phyloP scores from a whole-genome alignment of 1,284 basidiomycete genomes.

The Sporisorium reilianum region DNA sequence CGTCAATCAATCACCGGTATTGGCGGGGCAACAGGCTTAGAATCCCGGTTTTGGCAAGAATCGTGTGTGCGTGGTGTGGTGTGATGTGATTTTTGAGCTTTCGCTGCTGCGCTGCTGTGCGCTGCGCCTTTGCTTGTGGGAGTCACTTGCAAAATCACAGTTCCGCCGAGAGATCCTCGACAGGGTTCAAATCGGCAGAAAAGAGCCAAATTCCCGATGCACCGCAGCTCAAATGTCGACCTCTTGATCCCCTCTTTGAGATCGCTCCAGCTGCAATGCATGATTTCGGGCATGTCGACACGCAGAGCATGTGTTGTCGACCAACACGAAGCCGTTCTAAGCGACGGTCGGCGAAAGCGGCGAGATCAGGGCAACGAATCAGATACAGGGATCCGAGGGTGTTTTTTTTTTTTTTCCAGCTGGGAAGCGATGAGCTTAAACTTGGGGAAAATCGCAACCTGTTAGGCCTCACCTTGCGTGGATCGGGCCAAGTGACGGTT shows the following conservation, averaged over 20 bases:
- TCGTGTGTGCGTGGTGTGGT: too few species aligned
- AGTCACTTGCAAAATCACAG: neutral
- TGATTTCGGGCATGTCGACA: neutral
- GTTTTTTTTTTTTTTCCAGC: neutral
- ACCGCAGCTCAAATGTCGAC: neutral
- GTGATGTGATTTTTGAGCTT: neutral
- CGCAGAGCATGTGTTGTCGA: too few species aligned
- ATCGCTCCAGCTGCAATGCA: neutral
- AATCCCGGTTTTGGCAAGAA: slow-evolving; percentile 6
- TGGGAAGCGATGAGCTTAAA: too few species aligned
- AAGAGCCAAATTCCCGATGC: neutral
- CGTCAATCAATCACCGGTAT: neutral
- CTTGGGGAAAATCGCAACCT: neutral
- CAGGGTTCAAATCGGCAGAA: neutral
- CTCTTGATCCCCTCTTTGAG: neutral
- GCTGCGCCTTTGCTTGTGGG: neutral
- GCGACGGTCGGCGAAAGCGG: slow-evolving; percentile 23
- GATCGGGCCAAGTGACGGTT: neutral
- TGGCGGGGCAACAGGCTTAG: neutral
- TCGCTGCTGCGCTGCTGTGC: neutral
- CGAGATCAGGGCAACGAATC: slow-evolving; percentile 23
- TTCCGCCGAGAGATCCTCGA: neutral
- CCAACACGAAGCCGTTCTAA: neutral
- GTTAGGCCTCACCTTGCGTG: neutral
- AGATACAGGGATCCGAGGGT: slow-evolving; percentile 22